These are phyloP conservation scores for Colletotrichum chlorophyti DNA, from an alignment of 2,329 filamentous ascomycete genomes.

Conservation along the genomic window DNA sequence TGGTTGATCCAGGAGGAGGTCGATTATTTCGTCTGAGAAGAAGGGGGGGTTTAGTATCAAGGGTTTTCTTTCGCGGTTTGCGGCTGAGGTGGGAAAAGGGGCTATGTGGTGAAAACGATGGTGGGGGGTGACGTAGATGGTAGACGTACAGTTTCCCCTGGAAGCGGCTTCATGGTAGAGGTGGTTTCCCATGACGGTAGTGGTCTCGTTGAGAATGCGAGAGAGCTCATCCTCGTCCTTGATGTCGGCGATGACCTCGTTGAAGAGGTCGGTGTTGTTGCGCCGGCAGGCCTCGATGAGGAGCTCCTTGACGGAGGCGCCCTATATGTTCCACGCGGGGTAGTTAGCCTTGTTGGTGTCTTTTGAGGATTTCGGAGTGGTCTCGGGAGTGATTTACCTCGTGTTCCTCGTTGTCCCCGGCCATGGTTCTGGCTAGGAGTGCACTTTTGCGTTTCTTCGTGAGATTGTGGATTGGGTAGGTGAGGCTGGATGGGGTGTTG, in stretches of 20 bases:
- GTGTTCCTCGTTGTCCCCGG: constrained; percentile 42
- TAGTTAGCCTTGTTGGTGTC: neutral
- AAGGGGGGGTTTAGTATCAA: constrained; percentile 7
- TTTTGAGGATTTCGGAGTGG: neutral
- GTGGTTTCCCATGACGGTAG: constrained; percentile 85
- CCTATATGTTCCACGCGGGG: constrained; percentile 58
- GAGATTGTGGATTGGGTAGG: neutral
- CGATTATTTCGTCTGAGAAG: constrained; percentile 76
- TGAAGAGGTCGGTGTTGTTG: constrained; percentile 87
- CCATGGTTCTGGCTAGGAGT: constrained; percentile 32
- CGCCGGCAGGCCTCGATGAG: constrained; percentile 92
- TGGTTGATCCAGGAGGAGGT: constrained; percentile 82
- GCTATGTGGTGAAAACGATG: neutral
- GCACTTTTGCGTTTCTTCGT: neutral
- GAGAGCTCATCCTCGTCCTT: constrained; percentile 72
- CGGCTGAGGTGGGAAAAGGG: neutral
- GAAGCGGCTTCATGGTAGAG: constrained; percentile 88
- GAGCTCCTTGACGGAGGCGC: constrained; percentile 83
- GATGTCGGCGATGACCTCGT: constrained; percentile 71
- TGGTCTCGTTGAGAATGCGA: constrained; percentile 82
- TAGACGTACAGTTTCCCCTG: constrained; percentile 79
- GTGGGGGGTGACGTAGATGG: neutral
- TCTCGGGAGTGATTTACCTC: constrained; percentile 34
- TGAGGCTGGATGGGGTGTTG: neutral
- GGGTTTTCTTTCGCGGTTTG: neutral